Conservation (phyloP, 2,329 filamentous ascomycete genomes). For the Epichloe sibirici region DNA sequence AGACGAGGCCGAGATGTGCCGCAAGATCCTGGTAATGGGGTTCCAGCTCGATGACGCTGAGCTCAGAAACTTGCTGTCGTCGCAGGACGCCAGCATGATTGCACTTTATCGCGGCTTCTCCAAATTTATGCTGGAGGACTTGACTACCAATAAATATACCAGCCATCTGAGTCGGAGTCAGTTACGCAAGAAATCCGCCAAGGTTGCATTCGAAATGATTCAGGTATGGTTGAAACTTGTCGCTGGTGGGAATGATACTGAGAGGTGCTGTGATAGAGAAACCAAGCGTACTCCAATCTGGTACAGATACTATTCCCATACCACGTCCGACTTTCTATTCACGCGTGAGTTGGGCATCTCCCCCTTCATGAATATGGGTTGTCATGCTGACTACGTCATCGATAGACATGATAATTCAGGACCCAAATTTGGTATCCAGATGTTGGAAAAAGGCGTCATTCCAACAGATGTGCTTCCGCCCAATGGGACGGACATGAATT, state of each 20-base stretch:
- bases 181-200: slow-evolving; percentile 17
- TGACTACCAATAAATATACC: slow-evolving; percentile 15
- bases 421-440: slow-evolving; percentile 29
- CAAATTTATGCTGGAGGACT: slow-evolving; percentile 36
- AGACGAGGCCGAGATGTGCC: slow-evolving; percentile 17
- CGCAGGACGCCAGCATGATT: slow-evolving; percentile 25
- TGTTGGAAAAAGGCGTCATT: slow-evolving; percentile 21
- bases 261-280: slow-evolving; percentile 16
- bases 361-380: background rate
- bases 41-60: slow-evolving; percentile 20
- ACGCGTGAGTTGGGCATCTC: slow-evolving; percentile 21
- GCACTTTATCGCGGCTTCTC: slow-evolving; percentile 48
- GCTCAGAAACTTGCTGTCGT: slow-evolving; percentile 15
- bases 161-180: slow-evolving; percentile 15
- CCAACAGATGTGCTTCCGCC: slow-evolving; percentile 21
- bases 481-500: slow-evolving; percentile 8
- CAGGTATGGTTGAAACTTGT: slow-evolving; percentile 7
- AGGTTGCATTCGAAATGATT: slow-evolving; percentile 23
- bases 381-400: background rate
- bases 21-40: slow-evolving; percentile 23
- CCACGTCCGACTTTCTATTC: slow-evolving; percentile 34
- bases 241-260: no score
- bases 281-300: slow-evolving; percentile 35
- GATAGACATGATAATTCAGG: slow-evolving; percentile 24
- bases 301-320: slow-evolving; percentile 32